phyloP scores from a whole-genome alignment of 2,329 filamentous ascomycete species.

The Drechslera avenae region DNA sequence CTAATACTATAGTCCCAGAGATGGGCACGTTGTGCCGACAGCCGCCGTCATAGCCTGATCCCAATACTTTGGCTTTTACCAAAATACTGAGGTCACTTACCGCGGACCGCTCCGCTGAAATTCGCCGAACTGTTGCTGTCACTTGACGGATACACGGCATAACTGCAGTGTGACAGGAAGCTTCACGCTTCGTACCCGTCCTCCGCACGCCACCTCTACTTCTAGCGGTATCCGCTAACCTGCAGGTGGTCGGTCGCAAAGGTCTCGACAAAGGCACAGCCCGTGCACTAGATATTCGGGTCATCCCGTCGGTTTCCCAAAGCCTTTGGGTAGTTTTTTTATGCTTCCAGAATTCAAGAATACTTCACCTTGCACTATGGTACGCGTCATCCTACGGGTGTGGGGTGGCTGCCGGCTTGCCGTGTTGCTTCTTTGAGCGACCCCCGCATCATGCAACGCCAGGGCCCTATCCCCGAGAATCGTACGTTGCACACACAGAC shows the following conservation, averaged over 20 bases:
- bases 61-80: neutral
- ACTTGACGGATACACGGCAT: constrained; percentile 11
- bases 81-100: constrained; percentile 1
- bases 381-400: constrained; percentile 10
- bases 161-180: constrained; percentile 13
- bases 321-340: neutral
- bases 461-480: constrained; percentile 1
- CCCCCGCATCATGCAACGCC: constrained; percentile 12
- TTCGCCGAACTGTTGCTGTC: constrained; percentile 3
- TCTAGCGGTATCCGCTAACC: neutral
- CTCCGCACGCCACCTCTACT: constrained; percentile 11
- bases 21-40: neutral
- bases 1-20: neutral
- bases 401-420: constrained; percentile 12
- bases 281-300: neutral
- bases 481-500: neutral
- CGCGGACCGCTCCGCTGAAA: constrained; percentile 13
- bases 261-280: neutral
- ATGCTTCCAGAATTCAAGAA: neutral
- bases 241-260: neutral
- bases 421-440: constrained; percentile 15
- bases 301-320: neutral
- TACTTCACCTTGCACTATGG: neutral
- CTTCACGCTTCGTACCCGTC: constrained; percentile 23
- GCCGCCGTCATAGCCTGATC: constrained; percentile 7